Evolutionary conservation across 2,329 filamentous ascomycete species (phyloP).

Genomic region (Rhynchosporium agropyri): DNA sequence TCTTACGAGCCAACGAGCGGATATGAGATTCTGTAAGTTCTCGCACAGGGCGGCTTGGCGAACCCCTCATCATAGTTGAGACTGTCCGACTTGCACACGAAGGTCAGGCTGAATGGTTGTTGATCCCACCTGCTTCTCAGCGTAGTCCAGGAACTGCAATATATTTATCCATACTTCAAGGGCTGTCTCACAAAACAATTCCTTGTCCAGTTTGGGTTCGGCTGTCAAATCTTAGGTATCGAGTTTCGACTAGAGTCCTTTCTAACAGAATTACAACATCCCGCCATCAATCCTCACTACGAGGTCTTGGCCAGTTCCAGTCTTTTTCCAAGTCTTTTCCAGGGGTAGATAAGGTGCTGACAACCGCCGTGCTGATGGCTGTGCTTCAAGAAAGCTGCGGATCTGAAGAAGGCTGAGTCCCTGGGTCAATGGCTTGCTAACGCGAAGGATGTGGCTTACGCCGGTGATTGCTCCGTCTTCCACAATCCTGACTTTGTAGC

Average conservation of each 20-base stretch:
- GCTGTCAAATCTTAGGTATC: neutral
- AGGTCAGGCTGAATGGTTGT: neutral
- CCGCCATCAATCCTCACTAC: neutral
- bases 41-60: neutral
- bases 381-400: conserved; percentile 23
- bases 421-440: conserved; percentile 15
- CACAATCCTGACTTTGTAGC: conserved; percentile 12
- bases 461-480: conserved; percentile 11
- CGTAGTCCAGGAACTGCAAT: conserved; percentile 2
- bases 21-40: conserved; percentile 2
- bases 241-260: neutral
- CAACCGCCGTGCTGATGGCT: conserved; percentile 29
- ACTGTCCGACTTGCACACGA: conserved; percentile 9
- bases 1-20: conserved; percentile 15
- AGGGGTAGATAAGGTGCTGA: conserved; percentile 30
- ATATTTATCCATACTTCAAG: conserved; percentile 8
- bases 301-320: neutral
- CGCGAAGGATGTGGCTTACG: conserved; percentile 15
- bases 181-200: neutral
- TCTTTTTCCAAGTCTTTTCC: conserved; percentile 14
- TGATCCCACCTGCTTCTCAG: neutral
- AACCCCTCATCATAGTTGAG: conserved; percentile 1
- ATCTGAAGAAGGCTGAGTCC: conserved; percentile 20
- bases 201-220: conserved; percentile 1
- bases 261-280: neutral